phyloP scores from a whole-genome alignment of 2,329 filamentous ascomycete genomes.

The Sphaerulina populicola region DNA sequence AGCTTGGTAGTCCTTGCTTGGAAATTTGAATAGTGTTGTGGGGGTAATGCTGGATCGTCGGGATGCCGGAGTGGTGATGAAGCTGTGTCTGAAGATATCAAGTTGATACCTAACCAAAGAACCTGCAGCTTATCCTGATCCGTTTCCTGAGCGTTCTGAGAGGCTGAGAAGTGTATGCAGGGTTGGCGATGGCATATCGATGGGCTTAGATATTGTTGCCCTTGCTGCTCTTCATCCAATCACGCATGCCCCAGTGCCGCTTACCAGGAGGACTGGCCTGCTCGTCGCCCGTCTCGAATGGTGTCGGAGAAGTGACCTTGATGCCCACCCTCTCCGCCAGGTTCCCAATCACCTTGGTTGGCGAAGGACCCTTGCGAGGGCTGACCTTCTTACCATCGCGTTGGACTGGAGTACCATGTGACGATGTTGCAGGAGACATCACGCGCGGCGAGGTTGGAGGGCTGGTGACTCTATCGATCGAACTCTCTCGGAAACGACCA shows the following conservation, averaged over 20 bases:
- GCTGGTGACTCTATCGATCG: constrained; percentile 23
- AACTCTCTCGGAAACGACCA: constrained; percentile 24
- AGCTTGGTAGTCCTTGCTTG: too few relatives aligned
- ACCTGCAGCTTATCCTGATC: constrained; percentile 8
- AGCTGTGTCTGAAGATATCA: constrained; percentile 1
- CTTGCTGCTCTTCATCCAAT: constrained; percentile 24
- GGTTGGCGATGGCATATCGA: not conserved
- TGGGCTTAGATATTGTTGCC: constrained; percentile 5
- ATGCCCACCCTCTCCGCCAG: constrained; percentile 41
- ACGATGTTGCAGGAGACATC: constrained; percentile 20
- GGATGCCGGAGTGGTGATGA: not conserved
- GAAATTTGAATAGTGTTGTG: not conserved
- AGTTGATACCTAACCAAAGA: constrained; percentile 7
- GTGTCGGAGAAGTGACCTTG: constrained; percentile 24
- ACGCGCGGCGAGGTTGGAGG: constrained; percentile 19
- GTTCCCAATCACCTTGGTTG: constrained; percentile 41
- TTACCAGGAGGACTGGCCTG: constrained; percentile 23
- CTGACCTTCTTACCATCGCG: constrained; percentile 12
- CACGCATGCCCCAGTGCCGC: constrained; percentile 29
- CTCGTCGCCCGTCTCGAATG: constrained; percentile 14
- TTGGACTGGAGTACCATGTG: constrained; percentile 16
- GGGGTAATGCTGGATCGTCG: not conserved
- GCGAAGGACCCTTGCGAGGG: constrained; percentile 31
- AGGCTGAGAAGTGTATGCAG: not conserved
- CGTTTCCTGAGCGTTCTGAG: not conserved